Evolutionary conservation across 495 filamentous ascomycete species (phyloP), one percentile per base, ranked within the genome.

Genomic region (Aspergillus saccharolyticus): DNA sequence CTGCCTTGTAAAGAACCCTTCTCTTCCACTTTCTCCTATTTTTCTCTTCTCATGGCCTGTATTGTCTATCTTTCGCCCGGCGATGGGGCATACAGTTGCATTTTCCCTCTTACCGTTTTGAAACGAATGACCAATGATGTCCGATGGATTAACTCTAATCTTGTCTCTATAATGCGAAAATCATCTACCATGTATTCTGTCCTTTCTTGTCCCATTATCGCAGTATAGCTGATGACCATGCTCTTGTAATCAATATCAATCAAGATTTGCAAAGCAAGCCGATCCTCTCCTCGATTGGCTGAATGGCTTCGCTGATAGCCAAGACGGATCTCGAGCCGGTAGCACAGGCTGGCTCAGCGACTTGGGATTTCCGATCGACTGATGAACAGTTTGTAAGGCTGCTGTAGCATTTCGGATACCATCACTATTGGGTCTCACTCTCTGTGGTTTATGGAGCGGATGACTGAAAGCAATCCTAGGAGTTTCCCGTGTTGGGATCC

Each of bases 1-100:
- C 56, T 20, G 18, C 59, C 24, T 52, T 64, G 52, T 67, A 53
- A 62, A 54, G 25, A 4, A 21, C 18, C 12, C 17, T 14, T 46
- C 15, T 19, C 18, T 20, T 22, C 17, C 0, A 33, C n/a, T 49
- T 49, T 54, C 16, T 50, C 19, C n/a, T 52, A 42, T n/a, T 28
- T 22, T 19, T 51, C 7, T 50, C 8, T 45, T 19, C 49, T 43
- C 20, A 44, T 44, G 8, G 44, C 19, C 42, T 16, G 33, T 42
- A 44, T 54, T 18, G 24, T 20, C 18, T 39, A 44, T 20, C 18
- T 39, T 10, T 10, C 12, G 10, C 33, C 4, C 14, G 2, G 2
- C 10, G 33, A 12, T 12, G 30, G 16, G 24, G 52, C 30, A 51
- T 51, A 51, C 33, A 6, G 33, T 12, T 39, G 7, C 12, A 39